phyloP scores from a whole-genome alignment of 768 basidiomycete species.

The Amanita pallidorosea region DNA sequence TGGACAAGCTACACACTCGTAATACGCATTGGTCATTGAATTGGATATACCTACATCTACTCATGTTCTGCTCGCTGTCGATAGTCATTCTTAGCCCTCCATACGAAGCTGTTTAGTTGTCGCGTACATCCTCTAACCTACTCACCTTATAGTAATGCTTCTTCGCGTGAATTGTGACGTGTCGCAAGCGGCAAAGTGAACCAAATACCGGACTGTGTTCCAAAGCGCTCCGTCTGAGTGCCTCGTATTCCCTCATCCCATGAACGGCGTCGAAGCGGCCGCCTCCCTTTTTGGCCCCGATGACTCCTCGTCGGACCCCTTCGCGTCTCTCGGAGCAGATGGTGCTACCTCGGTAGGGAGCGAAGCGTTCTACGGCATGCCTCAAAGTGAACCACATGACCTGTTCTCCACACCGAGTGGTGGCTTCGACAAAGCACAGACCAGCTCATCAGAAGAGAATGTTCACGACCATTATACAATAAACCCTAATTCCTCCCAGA shows the following conservation, averaged over 20 bases:
- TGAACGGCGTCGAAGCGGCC: slow-evolving; percentile 67
- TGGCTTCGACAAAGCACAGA: neutral
- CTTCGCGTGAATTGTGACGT: slow-evolving; percentile 19
- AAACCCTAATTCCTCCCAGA: neutral
- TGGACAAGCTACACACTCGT: neutral
- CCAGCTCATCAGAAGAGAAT: neutral
- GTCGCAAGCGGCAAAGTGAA: slow-evolving; percentile 21
- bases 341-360: neutral
- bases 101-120: slow-evolving; percentile 10
- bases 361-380: neutral
- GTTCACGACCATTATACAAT: neutral
- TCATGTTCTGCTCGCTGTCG: slow-evolving; percentile 12
- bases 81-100: slow-evolving; percentile 8
- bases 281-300: slow-evolving; percentile 71
- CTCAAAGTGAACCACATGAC: neutral
- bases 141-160: neutral
- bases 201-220: slow-evolving; percentile 21
- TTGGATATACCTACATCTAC: slow-evolving; percentile 5
- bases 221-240: too few relatives aligned
- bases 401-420: neutral
- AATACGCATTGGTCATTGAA: slow-evolving; percentile 2
- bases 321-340: slow-evolving; percentile 40
- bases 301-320: slow-evolving; percentile 52
- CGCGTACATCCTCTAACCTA: slow-evolving; percentile 8
- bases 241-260: slow-evolving; percentile 12